Evolutionary conservation across 306 rosid species (phyloP).

Genomic region (Dalbergia oliveri): DNA sequence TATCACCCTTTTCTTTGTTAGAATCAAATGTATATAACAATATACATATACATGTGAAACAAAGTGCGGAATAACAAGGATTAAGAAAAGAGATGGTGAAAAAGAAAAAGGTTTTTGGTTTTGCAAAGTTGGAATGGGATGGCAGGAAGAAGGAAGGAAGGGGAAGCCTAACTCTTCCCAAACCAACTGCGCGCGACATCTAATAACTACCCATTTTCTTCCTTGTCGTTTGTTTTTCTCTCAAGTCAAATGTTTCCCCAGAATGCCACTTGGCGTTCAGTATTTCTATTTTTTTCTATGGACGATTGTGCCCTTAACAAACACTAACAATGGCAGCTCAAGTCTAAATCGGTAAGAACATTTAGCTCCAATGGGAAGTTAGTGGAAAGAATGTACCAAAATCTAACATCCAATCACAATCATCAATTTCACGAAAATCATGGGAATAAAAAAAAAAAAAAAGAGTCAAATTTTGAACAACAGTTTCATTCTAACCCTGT

Average conservation of each 20-base stretch:
- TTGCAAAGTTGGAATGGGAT: not conserved
- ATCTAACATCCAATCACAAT: no score
- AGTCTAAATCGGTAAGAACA: not conserved
- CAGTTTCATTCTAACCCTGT: no score
- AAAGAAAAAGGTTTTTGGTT: not conserved
- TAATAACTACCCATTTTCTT: not conserved
- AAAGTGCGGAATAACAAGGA: no score
- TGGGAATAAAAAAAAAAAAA: no score
- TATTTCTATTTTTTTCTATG: not conserved
- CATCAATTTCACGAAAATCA: no score
- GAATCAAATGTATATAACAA: conserved; percentile 1
- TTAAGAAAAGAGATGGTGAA: not conserved
- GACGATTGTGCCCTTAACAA: not conserved
- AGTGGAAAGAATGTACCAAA: no score
- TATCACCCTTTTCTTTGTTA: conserved; percentile 26
- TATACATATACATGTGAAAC: no score
- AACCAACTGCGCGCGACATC: not conserved
- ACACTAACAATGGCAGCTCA: not conserved
- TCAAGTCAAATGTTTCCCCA: not conserved
- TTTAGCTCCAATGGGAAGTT: no score
- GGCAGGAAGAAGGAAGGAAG: not conserved
- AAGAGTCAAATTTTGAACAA: no score
- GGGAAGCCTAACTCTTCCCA: not conserved
- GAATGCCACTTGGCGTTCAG: not conserved
- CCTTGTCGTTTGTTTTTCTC: not conserved